Evolutionary conservation across 768 basidiomycete species (phyloP), one percentile per base, ranked within the genome.

Genomic region (Suillus decipiens): DNA sequence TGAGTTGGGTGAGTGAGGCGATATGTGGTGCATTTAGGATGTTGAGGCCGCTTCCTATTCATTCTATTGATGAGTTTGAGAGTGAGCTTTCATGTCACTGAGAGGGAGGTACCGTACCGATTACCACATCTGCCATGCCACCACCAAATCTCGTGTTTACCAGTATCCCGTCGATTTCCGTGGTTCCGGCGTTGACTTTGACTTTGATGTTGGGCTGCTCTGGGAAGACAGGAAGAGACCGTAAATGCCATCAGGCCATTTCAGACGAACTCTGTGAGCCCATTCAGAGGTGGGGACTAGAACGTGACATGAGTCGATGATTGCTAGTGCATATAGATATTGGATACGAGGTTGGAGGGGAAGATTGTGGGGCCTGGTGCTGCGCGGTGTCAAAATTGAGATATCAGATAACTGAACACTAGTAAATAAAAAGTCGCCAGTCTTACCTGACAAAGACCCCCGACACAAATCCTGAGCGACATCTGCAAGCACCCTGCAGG

Each of bases 161-260:
- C 28, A 28, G 28, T 28, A 28, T 28, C 28, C 28, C 3, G 28
- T 3, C 3, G 28, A 28, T 28, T 28, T 28, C 28, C 28, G 3
- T 28, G 28, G 28, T 28, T 28, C 28, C 28, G 28, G 28, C 28
- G 28, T 28, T 28, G 28, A 28, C 28, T 28, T 28, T 28, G 28
- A 28, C 1, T 28, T 28, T 28, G 28, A 28, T 28, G 28, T 28
- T 28, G 28, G 12, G 6, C 78, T 79, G 2, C 73, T 79, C 15
- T 41, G 14, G 39, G 39, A 42, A 3, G 73, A 77, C 36, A 79
- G 86, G 43, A 81, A 79, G 47, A 87, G 81, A 2, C 88, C 91
- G 69, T 98, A 98, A 5, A 99, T 79, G 69, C 99, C 97, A 70
- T 99, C 99, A n/a, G 97, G 97, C 97, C 97, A 99, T 74, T 99